phyloP scores from a whole-genome alignment of 2,329 filamentous ascomycete species.

The Cyphellophora europaea region DNA sequence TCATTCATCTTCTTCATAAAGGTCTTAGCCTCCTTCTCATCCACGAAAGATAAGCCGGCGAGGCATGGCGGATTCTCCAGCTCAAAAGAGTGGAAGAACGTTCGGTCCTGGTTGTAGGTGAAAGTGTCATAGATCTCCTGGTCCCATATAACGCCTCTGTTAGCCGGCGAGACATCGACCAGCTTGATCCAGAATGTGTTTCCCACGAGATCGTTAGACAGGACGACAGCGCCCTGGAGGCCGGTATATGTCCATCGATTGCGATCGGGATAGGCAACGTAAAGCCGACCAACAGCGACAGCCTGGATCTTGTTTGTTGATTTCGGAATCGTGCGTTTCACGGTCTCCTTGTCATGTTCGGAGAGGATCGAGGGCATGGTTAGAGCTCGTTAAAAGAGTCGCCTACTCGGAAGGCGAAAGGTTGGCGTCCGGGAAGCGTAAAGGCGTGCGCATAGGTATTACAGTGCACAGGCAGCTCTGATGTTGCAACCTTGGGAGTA shows the following conservation, averaged over 20 bases:
- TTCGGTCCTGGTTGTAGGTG: constrained; percentile 90
- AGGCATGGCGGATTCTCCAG: constrained; percentile 67
- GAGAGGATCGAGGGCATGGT: constrained; percentile 59
- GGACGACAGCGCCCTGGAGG: constrained; percentile 79
- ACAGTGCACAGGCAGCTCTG: too few species aligned
- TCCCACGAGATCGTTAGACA: constrained; percentile 88
- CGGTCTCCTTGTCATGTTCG: constrained; percentile 91
- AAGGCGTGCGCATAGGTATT: too few species aligned
- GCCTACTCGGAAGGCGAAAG: too few species aligned
- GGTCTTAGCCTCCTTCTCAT: constrained; percentile 94
- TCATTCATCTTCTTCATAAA: constrained; percentile 98
- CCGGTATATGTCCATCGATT: constrained; percentile 90
- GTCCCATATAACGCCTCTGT: constrained; percentile 86
- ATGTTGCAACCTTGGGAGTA: too few species aligned
- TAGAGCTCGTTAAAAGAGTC: too few species aligned
- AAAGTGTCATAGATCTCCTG: constrained; percentile 97
- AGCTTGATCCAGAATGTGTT: constrained; percentile 97
- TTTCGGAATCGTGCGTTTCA: constrained; percentile 90
- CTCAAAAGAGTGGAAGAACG: constrained; percentile 97
- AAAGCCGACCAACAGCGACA: constrained; percentile 85
- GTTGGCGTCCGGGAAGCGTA: too few species aligned
- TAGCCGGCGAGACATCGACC: constrained; percentile 80
- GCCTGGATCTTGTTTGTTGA: constrained; percentile 95
- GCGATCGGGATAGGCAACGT: constrained; percentile 80
- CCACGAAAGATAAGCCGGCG: constrained; percentile 82